phyloP scores from a whole-genome alignment of 768 basidiomycete genomes.

The Austroboletus eburneus region DNA sequence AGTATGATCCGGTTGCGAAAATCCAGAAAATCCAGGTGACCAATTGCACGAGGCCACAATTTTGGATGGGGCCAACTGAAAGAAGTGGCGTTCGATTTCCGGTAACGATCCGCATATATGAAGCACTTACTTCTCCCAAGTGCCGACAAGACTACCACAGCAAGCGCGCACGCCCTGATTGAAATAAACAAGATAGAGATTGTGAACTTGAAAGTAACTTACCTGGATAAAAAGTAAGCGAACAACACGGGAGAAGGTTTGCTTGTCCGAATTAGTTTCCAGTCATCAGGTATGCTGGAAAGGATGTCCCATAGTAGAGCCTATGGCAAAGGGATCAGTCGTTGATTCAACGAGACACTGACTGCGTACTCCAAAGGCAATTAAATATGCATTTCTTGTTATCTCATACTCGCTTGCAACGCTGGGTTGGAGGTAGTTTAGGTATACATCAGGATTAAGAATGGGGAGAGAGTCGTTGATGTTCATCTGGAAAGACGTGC shows the following conservation, averaged over 20 bases:
- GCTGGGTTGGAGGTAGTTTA: constrained; percentile 23
- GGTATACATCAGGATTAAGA: constrained; percentile 22
- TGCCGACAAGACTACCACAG: constrained; percentile 12
- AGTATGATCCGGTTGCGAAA: constrained; percentile 26
- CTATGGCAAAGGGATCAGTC: constrained; percentile 8
- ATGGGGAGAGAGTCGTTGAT: constrained; percentile 3
- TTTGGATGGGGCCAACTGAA: constrained; percentile 20
- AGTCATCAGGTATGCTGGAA: constrained; percentile 20
- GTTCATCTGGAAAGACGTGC: constrained; percentile 1
- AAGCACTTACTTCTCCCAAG: constrained; percentile 19
- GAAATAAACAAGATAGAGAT: constrained; percentile 3
- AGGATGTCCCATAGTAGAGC: constrained; percentile 26
- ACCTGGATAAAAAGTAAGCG: constrained; percentile 25
- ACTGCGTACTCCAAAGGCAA: constrained; percentile 17
- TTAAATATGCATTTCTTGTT: constrained; percentile 16
- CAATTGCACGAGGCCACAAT: constrained; percentile 18
- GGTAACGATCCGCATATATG: neutral
- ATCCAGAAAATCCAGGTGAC: constrained; percentile 15
- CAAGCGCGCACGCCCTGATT: constrained; percentile 17
- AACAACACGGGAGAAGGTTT: constrained; percentile 14
- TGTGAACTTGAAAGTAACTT: neutral
- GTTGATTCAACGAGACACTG: neutral
- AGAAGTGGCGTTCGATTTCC: neutral
- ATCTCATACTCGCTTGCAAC: constrained; percentile 17
- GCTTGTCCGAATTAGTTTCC: constrained; percentile 13